Evolutionary conservation across 345 rosid species (phyloP).

Genomic region (Lepidium africanum): DNA sequence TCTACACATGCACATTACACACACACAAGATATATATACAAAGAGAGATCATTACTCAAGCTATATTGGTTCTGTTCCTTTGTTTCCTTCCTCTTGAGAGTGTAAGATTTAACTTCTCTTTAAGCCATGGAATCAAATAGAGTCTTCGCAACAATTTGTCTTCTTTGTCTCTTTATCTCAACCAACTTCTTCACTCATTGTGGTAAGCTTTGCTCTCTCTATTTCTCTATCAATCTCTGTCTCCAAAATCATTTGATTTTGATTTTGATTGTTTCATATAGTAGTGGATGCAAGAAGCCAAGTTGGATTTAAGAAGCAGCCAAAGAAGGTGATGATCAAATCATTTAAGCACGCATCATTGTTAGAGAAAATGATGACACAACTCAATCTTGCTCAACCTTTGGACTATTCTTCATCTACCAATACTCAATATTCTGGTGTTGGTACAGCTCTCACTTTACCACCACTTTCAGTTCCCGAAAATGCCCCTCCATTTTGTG

Average conservation of each 20-base stretch:
- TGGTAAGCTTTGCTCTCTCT: constrained; percentile 31
- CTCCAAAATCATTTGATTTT: not conserved
- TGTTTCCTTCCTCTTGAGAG: not conserved
- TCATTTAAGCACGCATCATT: constrained; percentile 29
- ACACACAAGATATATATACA: not conserved
- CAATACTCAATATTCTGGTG: constrained; percentile 41
- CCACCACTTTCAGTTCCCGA: constrained; percentile 43
- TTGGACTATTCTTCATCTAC: constrained; percentile 29
- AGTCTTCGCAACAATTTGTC: constrained; percentile 15
- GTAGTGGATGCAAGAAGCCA: constrained; percentile 20
- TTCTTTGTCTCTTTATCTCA: constrained; percentile 34
- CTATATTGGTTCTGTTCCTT: constrained; percentile 1
- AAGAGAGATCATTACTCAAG: not conserved
- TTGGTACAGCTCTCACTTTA: constrained; percentile 49
- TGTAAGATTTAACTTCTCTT: not conserved
- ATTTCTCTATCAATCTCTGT: not conserved
- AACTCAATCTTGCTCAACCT: constrained; percentile 38
- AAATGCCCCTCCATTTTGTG: constrained; percentile 49
- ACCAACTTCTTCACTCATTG: constrained; percentile 30
- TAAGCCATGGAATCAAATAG: constrained; percentile 31
- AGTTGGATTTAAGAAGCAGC: constrained; percentile 3
- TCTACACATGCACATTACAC: constrained; percentile 12
- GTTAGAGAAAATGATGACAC: constrained; percentile 34
- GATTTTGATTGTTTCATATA: not conserved
- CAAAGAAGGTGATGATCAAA: constrained; percentile 18